Evolutionary conservation across 208 protist genomes (phyloP).

Genomic region (Phytomonas sp.): DNA sequence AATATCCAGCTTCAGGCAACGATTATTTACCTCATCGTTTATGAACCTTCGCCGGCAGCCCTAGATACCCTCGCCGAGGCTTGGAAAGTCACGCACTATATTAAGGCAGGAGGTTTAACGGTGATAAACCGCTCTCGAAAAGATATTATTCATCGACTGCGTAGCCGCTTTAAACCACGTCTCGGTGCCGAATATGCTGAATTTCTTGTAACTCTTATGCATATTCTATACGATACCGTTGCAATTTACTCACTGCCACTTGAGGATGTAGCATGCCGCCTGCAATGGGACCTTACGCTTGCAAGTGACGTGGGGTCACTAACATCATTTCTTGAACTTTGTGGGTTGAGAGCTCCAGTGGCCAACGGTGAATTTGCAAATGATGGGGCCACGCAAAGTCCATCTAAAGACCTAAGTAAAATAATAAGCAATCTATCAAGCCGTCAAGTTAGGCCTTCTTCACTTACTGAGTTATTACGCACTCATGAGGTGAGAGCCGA

Average conservation of each 20-base stretch:
- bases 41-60: slow-evolving; percentile 20
- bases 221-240: slow-evolving; percentile 74
- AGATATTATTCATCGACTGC: slow-evolving; percentile 42
- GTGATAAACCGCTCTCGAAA: slow-evolving; percentile 26
- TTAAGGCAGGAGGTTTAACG: slow-evolving; percentile 25
- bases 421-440: slow-evolving; percentile 9
- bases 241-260: slow-evolving; percentile 53
- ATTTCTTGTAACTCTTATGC: slow-evolving; percentile 63
- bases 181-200: slow-evolving; percentile 25
- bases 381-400: slow-evolving; percentile 14
- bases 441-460: slow-evolving; percentile 16
- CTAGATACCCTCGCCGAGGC: slow-evolving; percentile 52
- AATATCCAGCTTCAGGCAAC: slow-evolving; percentile 81
- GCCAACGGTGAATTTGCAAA: neutral
- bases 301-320: slow-evolving; percentile 50
- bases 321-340: slow-evolving; percentile 41
- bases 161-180: slow-evolving; percentile 47
- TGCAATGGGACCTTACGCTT: slow-evolving; percentile 61
- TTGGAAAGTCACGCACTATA: slow-evolving; percentile 51
- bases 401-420: slow-evolving; percentile 1
- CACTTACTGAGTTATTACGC: slow-evolving; percentile 26
- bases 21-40: slow-evolving; percentile 42
- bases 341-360: slow-evolving; percentile 22
- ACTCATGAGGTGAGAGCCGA: slow-evolving; percentile 34
- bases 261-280: slow-evolving; percentile 45